Evolutionary conservation across 1,284 basidiomycete genomes (phyloP), one percentile per base, ranked within the genome.

Genomic region (Puccinia triticina): DNA sequence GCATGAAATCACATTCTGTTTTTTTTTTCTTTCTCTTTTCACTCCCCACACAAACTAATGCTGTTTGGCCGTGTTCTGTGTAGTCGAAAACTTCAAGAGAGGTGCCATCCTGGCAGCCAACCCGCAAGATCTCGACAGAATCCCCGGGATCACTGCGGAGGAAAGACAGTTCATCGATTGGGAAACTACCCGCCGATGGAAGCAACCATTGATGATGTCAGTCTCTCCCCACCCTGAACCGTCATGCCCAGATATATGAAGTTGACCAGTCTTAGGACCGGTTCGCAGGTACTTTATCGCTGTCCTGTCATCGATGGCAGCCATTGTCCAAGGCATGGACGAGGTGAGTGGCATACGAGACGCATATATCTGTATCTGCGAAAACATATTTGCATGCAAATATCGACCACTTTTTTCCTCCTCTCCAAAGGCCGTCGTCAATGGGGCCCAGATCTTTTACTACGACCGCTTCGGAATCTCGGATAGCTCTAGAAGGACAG

Each of bases 61-160:
- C n/a, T n/a, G n/a, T n/a, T n/a, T n/a, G n/a, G n/a, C n/a, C n/a
- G n/a, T n/a, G n/a, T n/a, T 43, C 34, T 16, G 2, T 77, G 18
- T 23, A 79, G 77, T 79, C 21, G 85, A 89, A 2, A 87, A 89
- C 55, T 89, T 92, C 84, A 86, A 88, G 84, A 91, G 91, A 85
- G 92, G 90, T 23, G 92, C 92, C 0, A 88, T 92, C 37, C 86
- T 92, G 66, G 91, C 92, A 0, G 91, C 91, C 84, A 88, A 90
- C 76, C 89, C 90, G 0, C 53, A 84, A 85, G 85, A 90, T 14
- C 92, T 91, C 85, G 90, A 91, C 69, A 85, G 83, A 1, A 85
- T 92, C 43, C 84, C 89, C 32, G 87, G 90, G 64, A 90, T 94
- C 53, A 87, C 86, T 21, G 89, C 90, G 10, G 90, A 90, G 4